These are phyloP conservation scores for Hyphopichia buzzinii DNA, from an alignment of 1,139 yeast genomes.

Conservation along the genomic window DNA sequence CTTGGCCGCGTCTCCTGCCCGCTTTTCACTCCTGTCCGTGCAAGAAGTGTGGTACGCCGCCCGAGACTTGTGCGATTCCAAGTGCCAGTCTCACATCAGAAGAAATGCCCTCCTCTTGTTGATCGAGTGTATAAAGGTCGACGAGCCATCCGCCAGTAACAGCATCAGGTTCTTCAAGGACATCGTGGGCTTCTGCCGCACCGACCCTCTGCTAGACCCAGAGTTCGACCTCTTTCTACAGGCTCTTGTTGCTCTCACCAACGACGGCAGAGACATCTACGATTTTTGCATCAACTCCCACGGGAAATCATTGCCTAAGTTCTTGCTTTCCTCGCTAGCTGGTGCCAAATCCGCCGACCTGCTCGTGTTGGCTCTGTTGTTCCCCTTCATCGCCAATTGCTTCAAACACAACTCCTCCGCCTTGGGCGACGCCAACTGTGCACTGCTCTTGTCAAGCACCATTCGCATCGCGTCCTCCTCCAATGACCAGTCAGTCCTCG, in stretches of 20 bases:
- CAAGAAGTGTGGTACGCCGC: slow-evolving; percentile 79
- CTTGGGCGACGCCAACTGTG: slow-evolving; percentile 41
- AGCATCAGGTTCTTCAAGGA: slow-evolving; percentile 60
- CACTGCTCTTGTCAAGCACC: slow-evolving; percentile 29
- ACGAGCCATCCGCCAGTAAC: slow-evolving; percentile 46
- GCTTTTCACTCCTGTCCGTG: slow-evolving; percentile 55
- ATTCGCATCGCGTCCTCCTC: slow-evolving; percentile 43
- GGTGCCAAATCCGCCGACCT: slow-evolving; percentile 10
- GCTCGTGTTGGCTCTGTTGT: slow-evolving; percentile 20
- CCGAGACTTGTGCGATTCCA: slow-evolving; percentile 49
- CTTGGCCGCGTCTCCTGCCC: slow-evolving; percentile 50
- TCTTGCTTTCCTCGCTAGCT: slow-evolving; percentile 14
- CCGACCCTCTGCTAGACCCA: slow-evolving; percentile 37
- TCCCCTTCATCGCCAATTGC: slow-evolving; percentile 42
- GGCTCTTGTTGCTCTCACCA: slow-evolving; percentile 54
- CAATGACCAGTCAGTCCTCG: slow-evolving; percentile 36
- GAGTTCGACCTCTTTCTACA: slow-evolving; percentile 53
- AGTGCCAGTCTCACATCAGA: slow-evolving; percentile 44
- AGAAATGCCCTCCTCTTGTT: slow-evolving; percentile 54
- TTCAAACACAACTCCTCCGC: slow-evolving; percentile 48
- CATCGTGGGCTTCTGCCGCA: slow-evolving; percentile 46
- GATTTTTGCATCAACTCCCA: slow-evolving; percentile 53
- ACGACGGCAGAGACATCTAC: slow-evolving; percentile 58
- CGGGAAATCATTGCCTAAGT: slow-evolving; percentile 37
- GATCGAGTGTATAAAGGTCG: slow-evolving; percentile 53